A percentile compares a stretch with the other conserved stretches of the same genome.
Evolutionary conservation across 371 early-diverging fungal species (phyloP).

Genomic region (Mortierella sp.): DNA sequence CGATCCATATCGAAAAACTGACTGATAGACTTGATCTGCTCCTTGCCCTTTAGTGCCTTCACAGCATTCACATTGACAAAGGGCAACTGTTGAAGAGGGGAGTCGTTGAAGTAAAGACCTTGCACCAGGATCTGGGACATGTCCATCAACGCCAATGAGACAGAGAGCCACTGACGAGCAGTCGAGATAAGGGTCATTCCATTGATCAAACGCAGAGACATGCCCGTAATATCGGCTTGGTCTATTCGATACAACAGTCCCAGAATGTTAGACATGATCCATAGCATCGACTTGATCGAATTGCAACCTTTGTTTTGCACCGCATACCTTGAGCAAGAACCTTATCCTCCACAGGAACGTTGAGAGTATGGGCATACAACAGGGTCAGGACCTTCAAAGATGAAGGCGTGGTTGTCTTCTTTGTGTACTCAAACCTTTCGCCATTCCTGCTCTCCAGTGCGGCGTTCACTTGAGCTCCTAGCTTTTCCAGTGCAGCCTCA

Average conservation of each 20-base stretch:
- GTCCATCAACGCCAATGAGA: constrained; percentile 73
- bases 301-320: not conserved
- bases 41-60: constrained; percentile 53
- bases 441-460: constrained; percentile 70
- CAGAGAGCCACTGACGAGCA: constrained; percentile 83
- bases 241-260: constrained; percentile 52
- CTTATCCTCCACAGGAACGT: constrained; percentile 70
- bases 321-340: constrained; percentile 61
- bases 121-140: constrained; percentile 87
- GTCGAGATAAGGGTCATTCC: constrained; percentile 91
- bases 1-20: constrained; percentile 76
- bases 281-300: too few species aligned
- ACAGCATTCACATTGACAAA: constrained; percentile 63
- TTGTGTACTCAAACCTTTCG: constrained; percentile 64
- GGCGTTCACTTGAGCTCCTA: constrained; percentile 65
- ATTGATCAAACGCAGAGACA: constrained; percentile 75
- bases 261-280: not conserved
- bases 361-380: constrained; percentile 87
- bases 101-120: constrained; percentile 76
- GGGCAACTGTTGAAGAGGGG: constrained; percentile 89
- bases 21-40: constrained; percentile 63
- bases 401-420: constrained; percentile 58
- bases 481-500: constrained; percentile 57
- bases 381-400: constrained; percentile 82
- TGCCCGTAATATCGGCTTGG: constrained; percentile 78